A percentile compares a stretch with the other conserved stretches of the same genome.
phyloP scores from a whole-genome alignment of 2,329 filamentous ascomycete species.

The Talaromyces sp. region DNA sequence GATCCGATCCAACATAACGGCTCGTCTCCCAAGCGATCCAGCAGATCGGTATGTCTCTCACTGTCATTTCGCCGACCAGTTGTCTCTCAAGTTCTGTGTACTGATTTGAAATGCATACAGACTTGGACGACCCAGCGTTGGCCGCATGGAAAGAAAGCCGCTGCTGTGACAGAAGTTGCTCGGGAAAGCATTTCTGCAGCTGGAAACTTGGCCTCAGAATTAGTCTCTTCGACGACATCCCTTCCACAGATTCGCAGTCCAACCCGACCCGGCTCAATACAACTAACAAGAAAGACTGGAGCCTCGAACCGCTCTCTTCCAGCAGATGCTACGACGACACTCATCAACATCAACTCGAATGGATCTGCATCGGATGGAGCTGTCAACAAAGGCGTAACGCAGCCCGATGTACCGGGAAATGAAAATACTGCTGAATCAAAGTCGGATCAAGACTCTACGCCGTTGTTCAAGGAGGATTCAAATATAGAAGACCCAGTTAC shows the following conservation, averaged over 20 bases:
- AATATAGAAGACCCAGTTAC: background rate
- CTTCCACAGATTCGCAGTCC: conserved; percentile 27
- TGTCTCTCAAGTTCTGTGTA: background rate
- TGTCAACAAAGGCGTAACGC: conserved; percentile 18
- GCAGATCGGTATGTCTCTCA: conserved; percentile 29
- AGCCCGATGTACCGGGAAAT: conserved; percentile 13
- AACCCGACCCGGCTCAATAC: conserved; percentile 36
- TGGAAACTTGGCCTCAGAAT: conserved; percentile 35
- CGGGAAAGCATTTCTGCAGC: conserved; percentile 48
- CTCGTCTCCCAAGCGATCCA: conserved; percentile 28
- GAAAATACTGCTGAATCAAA: background rate
- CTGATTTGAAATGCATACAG: conserved; percentile 21
- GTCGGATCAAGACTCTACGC: background rate
- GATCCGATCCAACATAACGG: conserved; percentile 22
- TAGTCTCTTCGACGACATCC: conserved; percentile 31
- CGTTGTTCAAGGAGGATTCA: background rate
- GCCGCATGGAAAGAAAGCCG: conserved; percentile 45
- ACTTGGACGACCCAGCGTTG: conserved; percentile 47
- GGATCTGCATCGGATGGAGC: conserved; percentile 32
- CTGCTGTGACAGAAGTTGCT: conserved; percentile 48
- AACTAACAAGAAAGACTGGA: conserved; percentile 41
- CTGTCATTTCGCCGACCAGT: background rate
- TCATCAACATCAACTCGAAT: conserved; percentile 44
- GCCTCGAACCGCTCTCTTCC: conserved; percentile 45
- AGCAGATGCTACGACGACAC: conserved; percentile 43